Evolutionary conservation across 2,329 filamentous ascomycete genomes (phyloP).

Genomic region (Coniochaeta sp.): DNA sequence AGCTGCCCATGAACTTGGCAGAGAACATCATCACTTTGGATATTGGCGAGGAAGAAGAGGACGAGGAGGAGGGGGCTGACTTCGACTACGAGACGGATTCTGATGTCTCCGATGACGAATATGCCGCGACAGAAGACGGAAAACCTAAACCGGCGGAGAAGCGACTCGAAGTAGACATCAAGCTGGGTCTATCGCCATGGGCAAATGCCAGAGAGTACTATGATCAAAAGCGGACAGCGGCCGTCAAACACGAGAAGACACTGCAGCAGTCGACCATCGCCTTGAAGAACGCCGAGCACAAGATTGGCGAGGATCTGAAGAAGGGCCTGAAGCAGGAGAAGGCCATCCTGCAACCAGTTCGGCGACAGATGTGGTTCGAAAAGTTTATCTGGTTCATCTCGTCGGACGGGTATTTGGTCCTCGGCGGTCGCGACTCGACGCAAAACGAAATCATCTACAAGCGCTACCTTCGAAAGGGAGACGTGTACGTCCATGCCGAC

Average conservation of each 20-base stretch:
- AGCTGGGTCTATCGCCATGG: slow-evolving; percentile 76
- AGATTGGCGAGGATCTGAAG: slow-evolving; percentile 78
- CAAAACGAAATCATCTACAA: slow-evolving; percentile 93
- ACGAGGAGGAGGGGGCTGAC: slow-evolving; percentile 38
- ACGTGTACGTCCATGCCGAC: slow-evolving; percentile 88
- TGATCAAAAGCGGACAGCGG: slow-evolving; percentile 77
- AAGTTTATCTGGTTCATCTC: slow-evolving; percentile 96
- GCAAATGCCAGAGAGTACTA: slow-evolving; percentile 89
- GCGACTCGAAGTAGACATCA: slow-evolving; percentile 70
- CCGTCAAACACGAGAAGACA: slow-evolving; percentile 82
- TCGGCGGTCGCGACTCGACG: slow-evolving; percentile 80
- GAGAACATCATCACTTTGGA: slow-evolving; percentile 81
- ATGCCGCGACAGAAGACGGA: slow-evolving; percentile 24
- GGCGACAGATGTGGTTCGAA: slow-evolving; percentile 89
- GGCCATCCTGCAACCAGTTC: slow-evolving; percentile 72
- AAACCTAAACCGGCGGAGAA: slow-evolving; percentile 35
- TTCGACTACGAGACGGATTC: slow-evolving; percentile 56
- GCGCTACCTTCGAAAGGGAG: slow-evolving; percentile 77
- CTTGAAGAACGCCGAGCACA: slow-evolving; percentile 82
- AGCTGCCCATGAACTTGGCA: slow-evolving; percentile 78
- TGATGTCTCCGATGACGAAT: slow-evolving; percentile 40
- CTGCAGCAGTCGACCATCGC: slow-evolving; percentile 73
- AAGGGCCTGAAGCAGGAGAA: slow-evolving; percentile 90
- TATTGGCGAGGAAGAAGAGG: slow-evolving; percentile 58
- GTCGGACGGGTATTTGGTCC: slow-evolving; percentile 86